phyloP scores from a whole-genome alignment of 192 early-diverging fungal genomes.

The Obelidium mucronatum region DNA sequence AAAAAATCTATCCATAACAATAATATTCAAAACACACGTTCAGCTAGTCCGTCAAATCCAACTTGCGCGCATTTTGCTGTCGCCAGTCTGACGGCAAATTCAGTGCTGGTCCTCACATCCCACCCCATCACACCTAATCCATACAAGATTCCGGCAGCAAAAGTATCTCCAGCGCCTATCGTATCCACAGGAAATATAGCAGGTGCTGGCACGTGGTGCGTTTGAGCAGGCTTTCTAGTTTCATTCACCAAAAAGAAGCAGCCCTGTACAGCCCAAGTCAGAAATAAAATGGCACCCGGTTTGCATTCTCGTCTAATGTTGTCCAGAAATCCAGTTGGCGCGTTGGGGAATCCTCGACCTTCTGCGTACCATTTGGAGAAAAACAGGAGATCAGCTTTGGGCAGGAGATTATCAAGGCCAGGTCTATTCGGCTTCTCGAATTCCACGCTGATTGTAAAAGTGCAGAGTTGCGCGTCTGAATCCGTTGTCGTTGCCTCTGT shows the following conservation, averaged over 20 bases:
- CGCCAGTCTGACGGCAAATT: slow-evolving; percentile 27
- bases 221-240: slow-evolving; percentile 21
- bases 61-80: slow-evolving; percentile 42
- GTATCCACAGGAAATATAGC: slow-evolving; percentile 39
- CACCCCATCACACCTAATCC: slow-evolving; percentile 18
- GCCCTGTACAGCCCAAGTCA: slow-evolving; percentile 69
- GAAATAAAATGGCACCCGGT: slow-evolving; percentile 59
- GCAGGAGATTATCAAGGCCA: slow-evolving; percentile 63
- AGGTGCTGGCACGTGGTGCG: slow-evolving; percentile 36
- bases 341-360: slow-evolving; percentile 58
- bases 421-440: slow-evolving; percentile 71
- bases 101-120: slow-evolving; percentile 9
- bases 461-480: background rate
- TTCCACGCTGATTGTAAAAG: slow-evolving; percentile 69
- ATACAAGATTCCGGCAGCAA: slow-evolving; percentile 40
- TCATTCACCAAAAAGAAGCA: slow-evolving; percentile 48
- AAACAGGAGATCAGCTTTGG: slow-evolving; percentile 66
- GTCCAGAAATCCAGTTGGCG: slow-evolving; percentile 46
- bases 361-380: slow-evolving; percentile 73
- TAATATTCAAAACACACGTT: slow-evolving; percentile 9
- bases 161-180: slow-evolving; percentile 49
- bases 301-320: slow-evolving; percentile 39
- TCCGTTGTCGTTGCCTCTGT: background rate
- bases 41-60: slow-evolving; percentile 37
- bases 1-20: no score